Conservation (phyloP, 352 stramenopile genomes). For the Phytophthora foliorum region DNA sequence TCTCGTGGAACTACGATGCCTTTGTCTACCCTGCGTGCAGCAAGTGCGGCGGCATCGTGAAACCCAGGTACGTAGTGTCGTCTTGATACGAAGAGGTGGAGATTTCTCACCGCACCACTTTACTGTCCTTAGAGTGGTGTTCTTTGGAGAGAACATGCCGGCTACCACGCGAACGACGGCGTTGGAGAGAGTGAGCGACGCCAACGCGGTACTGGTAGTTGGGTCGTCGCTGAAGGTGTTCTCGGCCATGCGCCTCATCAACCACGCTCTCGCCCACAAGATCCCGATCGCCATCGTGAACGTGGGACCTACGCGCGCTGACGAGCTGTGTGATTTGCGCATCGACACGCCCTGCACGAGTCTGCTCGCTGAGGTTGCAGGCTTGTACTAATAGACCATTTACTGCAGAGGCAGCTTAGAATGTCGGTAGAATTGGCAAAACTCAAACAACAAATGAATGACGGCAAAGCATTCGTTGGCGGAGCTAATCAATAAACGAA, state of each 20-base stretch:
- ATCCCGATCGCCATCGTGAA: constrained; percentile 91
- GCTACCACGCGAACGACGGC: constrained; percentile 73
- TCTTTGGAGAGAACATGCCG: constrained; percentile 98
- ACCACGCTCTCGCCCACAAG: constrained; percentile 67
- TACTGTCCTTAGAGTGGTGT: constrained; percentile 89
- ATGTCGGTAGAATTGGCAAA: constrained; percentile 6
- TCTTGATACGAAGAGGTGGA: background rate
- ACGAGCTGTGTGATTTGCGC: constrained; percentile 82
- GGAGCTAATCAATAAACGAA: constrained; percentile 30
- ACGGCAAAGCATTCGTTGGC: constrained; percentile 17
- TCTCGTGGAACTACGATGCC: constrained; percentile 86
- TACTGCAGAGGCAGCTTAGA: background rate
- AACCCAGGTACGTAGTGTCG: constrained; percentile 62
- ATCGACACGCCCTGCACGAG: constrained; percentile 70
- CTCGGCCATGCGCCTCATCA: constrained; percentile 94
- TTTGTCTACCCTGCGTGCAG: constrained; percentile 84
- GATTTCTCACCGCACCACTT: background rate
- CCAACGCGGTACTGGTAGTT: constrained; percentile 93
- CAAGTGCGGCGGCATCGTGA: constrained; percentile 84
- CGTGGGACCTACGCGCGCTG: constrained; percentile 86
- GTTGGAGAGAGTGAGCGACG: constrained; percentile 75
- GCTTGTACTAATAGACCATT: constrained; percentile 32
- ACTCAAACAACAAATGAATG: constrained; percentile 11
- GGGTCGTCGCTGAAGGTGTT: constrained; percentile 96
- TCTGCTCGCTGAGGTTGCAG: constrained; percentile 58